These are phyloP conservation scores for Colletotrichum salicis DNA, from an alignment of 2,329 filamentous ascomycete genomes.

Conservation along the genomic window DNA sequence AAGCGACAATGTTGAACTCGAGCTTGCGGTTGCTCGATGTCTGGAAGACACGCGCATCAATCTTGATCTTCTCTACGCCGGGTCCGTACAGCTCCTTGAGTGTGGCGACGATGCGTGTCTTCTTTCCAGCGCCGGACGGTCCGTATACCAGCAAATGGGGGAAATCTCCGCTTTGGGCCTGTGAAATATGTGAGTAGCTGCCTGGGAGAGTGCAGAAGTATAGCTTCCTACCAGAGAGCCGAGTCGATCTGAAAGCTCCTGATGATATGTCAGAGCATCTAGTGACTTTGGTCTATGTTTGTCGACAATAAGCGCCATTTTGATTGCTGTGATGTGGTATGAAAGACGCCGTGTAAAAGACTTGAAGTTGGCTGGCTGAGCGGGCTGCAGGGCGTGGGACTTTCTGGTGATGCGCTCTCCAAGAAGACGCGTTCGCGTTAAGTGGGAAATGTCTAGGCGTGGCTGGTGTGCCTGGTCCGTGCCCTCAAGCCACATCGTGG, in stretches of 20 bases:
- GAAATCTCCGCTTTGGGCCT: conserved; percentile 98
- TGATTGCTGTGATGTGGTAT: conserved; percentile 32
- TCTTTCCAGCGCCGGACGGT: conserved; percentile 95
- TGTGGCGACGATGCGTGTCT: conserved; percentile 95
- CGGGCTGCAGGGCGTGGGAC: conserved; percentile 13
- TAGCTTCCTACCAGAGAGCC: conserved; percentile 77
- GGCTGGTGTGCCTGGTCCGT: conserved; percentile 36
- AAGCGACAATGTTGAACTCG: conserved; percentile 98
- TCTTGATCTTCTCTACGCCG: conserved; percentile 99
- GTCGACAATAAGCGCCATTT: conserved; percentile 77
- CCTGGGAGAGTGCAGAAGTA: background rate
- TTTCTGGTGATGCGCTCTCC: conserved; percentile 30
- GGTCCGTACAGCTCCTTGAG: conserved; percentile 95
- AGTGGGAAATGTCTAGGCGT: conserved; percentile 42
- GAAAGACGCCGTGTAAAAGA: background rate
- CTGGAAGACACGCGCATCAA: conserved; percentile 96
- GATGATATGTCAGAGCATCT: conserved; percentile 85
- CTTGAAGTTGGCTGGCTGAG: conserved; percentile 11
- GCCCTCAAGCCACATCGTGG: conserved; percentile 16
- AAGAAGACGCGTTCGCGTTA: conserved; percentile 49
- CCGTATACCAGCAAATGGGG: conserved; percentile 97
- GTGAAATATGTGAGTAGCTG: conserved; percentile 31
- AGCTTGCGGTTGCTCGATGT: conserved; percentile 96
- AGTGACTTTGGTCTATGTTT: conserved; percentile 80
- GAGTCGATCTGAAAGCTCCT: conserved; percentile 86